Evolutionary conservation across 75 land plant species (phyloP).

Genomic region (Pseudotsuga menziesii): DNA sequence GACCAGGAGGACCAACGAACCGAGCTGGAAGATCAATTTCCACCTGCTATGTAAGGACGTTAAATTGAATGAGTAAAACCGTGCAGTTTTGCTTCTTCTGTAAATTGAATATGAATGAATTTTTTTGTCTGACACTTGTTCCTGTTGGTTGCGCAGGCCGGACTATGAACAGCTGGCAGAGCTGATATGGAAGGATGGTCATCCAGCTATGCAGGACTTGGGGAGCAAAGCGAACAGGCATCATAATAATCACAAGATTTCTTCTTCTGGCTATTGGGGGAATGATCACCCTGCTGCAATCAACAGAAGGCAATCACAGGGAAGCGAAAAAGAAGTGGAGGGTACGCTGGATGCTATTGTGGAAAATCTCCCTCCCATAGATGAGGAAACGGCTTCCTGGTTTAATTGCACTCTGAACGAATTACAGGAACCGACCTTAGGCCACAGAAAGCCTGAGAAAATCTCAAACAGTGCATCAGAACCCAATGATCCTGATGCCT

Average conservation of each 20-base stretch:
- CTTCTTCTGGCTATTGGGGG: background rate
- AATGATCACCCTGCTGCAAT: constrained; percentile 8
- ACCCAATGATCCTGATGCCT: background rate
- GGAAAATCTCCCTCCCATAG: background rate
- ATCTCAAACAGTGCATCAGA: background rate
- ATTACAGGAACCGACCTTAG: no score
- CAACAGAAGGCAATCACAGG: constrained; percentile 5
- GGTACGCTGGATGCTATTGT: constrained; percentile 8
- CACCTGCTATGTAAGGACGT: constrained; percentile 2
- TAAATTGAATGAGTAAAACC: no score
- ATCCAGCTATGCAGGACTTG: constrained; percentile 55
- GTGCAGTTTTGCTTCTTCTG: background rate
- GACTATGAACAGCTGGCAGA: constrained; percentile 33
- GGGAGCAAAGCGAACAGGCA: constrained; percentile 14
- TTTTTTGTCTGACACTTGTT: background rate
- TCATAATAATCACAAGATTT: background rate
- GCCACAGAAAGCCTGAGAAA: background rate
- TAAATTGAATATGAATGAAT: background rate
- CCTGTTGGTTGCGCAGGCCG: constrained; percentile 4
- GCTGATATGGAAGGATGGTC: constrained; percentile 69
- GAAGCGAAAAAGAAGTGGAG: background rate
- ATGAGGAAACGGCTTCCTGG: constrained; percentile 1
- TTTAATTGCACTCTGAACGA: background rate
- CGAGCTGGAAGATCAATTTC: background rate
- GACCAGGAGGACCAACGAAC: background rate